Base-by-base conservation (phyloP, 2,329 filamentous ascomycete species). In the Periglandula ipomoeae region DNA sequence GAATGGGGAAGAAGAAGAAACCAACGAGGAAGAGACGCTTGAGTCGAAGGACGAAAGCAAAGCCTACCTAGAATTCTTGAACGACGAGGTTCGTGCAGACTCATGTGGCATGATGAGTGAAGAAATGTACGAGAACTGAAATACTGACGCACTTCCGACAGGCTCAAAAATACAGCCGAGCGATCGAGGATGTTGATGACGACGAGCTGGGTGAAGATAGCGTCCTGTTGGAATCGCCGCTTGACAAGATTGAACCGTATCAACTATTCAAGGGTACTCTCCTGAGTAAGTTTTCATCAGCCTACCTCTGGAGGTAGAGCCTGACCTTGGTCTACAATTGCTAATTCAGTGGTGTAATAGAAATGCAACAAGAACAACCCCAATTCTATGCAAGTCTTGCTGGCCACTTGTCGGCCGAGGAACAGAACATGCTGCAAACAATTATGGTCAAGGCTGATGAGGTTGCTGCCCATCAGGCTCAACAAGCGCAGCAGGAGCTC, bases 221-320 rank as follows among this genome's bases (percentile, higher is more conserved):
- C 64, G 86, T 88, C 51, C 74, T 97, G 46, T 79, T 98, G 2
- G 93, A 98, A 68, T 95, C 91, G 11, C 90, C 91, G 15, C 76
- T 98, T 22, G 93, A 98, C 67, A 93, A 93, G 70, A 78, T 98
- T 53, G 93, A 98, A 69, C 90, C 91, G 2, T 98, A 98, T 61
- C 79, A 84, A 63, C 74, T 95, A 53, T 96, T 98, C 78, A 85
- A 89, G 64, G 75, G 79, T 53, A 84, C 87, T 17, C 73, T 97
- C 56, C 68, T 91, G 62, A 85, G 90, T 95, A 81, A 67, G 87
- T 81, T 39, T 47, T 17, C 43, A 15, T 44, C 15, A 8, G 8
- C 30, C 13, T 22, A 23, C 19, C 32, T 22, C 23, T 7, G 43
- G 7, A 24, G 8, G 17, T 20, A n/a, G 15, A 6, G 17, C n/a